Conservation (phyloP, 176 grass and related monocot genomes). For the Metroxylon sagu region DNA sequence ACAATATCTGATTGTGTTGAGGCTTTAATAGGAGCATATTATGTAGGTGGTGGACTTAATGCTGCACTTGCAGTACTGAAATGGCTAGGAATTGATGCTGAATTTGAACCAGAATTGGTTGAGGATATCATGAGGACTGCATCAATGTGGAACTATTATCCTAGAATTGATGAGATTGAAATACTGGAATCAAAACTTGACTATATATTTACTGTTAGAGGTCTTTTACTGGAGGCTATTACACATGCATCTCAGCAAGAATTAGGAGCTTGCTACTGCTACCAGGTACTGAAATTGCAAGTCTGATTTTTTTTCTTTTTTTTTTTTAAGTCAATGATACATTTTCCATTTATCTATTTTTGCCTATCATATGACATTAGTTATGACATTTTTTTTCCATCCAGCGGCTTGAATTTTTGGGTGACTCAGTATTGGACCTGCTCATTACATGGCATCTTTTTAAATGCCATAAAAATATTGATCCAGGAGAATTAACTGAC, state of each 20-base stretch:
- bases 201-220: slow-evolving; percentile 52
- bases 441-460: slow-evolving; percentile 70
- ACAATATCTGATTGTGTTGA: slow-evolving; percentile 91
- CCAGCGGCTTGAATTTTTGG: slow-evolving; percentile 90
- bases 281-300: slow-evolving; percentile 37
- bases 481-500: slow-evolving; percentile 81
- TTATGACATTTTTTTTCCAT: slow-evolving; percentile 10
- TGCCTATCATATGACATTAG: slow-evolving; percentile 13
- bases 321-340: slow-evolving; percentile 14
- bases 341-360: slow-evolving; percentile 2
- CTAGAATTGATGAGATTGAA: slow-evolving; percentile 47
- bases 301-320: background rate
- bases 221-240: slow-evolving; percentile 68
- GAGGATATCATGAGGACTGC: slow-evolving; percentile 37
- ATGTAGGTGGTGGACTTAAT: slow-evolving; percentile 58
- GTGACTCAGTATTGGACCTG: slow-evolving; percentile 81
- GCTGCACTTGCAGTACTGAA: slow-evolving; percentile 61
- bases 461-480: slow-evolving; percentile 52
- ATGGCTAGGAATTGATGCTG: slow-evolving; percentile 61
- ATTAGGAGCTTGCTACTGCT: slow-evolving; percentile 51
- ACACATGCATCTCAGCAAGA: slow-evolving; percentile 79
- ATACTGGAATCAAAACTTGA: slow-evolving; percentile 69
- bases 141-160: slow-evolving; percentile 45
- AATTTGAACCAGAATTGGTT: slow-evolving; percentile 47
- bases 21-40: slow-evolving; percentile 90